phyloP scores from a whole-genome alignment of 306 rosid genomes.

The Gleditsia sinensis region DNA sequence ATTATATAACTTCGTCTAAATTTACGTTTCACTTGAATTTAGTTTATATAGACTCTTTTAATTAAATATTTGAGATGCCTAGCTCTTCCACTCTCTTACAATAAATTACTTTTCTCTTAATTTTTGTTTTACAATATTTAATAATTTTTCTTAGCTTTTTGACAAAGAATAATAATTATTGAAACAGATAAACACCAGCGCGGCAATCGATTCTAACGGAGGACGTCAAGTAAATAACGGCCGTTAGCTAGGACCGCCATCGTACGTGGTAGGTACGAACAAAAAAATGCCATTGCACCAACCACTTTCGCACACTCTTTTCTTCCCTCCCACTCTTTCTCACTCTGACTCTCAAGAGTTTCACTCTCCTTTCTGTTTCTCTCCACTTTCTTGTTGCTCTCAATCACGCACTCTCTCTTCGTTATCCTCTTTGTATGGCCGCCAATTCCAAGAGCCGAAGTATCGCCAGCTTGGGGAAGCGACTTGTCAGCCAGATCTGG shows the following conservation, averaged over 20 bases:
- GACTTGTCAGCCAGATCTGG: slow-evolving; percentile 69
- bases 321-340: background rate
- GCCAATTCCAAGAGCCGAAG: slow-evolving; percentile 78
- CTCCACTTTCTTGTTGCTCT: background rate
- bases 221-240: background rate
- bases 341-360: background rate
- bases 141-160: too few relatives aligned
- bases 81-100: too few relatives aligned
- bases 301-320: background rate
- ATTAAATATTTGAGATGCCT: too few relatives aligned
- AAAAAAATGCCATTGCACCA: background rate
- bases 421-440: slow-evolving; percentile 82
- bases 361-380: too few relatives aligned
- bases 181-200: too few relatives aligned
- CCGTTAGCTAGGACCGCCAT: background rate
- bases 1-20: too few relatives aligned
- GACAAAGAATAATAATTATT: too few relatives aligned
- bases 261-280: slow-evolving; percentile 36
- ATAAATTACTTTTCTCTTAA: too few relatives aligned
- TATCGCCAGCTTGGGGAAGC: slow-evolving; percentile 75
- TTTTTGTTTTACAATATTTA: too few relatives aligned
- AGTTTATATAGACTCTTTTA: too few relatives aligned
- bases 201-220: too few relatives aligned
- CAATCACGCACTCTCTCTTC: background rate
- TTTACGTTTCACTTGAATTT: too few relatives aligned